Evolutionary conservation across 805 yeast genomes (phyloP).

Genomic region (Ogataea ramenticola): DNA sequence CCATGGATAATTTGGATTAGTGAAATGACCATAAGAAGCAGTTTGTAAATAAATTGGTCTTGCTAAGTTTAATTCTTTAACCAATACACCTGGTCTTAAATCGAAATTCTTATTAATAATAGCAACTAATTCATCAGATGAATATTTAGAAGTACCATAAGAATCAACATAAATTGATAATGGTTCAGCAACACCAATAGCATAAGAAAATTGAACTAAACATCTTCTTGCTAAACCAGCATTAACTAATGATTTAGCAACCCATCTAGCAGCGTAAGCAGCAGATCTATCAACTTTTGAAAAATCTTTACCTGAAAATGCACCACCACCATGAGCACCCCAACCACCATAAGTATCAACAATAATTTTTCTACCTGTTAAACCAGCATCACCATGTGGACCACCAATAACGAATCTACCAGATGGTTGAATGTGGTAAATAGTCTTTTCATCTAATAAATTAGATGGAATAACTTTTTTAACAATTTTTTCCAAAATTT

Average conservation of each 20-base stretch:
- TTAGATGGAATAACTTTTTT: slow-evolving; percentile 89
- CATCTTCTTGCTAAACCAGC: slow-evolving; percentile 97
- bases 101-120: slow-evolving; percentile 94
- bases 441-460: slow-evolving; percentile 88
- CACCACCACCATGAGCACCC: slow-evolving; percentile 99
- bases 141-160: slow-evolving; percentile 91
- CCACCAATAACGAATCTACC: slow-evolving; percentile 99
- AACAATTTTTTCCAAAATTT: slow-evolving; percentile 72
- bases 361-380: slow-evolving; percentile 98
- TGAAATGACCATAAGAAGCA: slow-evolving; percentile 99
- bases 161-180: slow-evolving; percentile 95
- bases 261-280: slow-evolving; percentile 99
- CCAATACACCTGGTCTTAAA: slow-evolving; percentile 99
- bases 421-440: slow-evolving; percentile 98
- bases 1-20: slow-evolving; percentile 98
- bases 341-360: slow-evolving; percentile 99
- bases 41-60: slow-evolving; percentile 99
- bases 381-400: slow-evolving; percentile 99
- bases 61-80: slow-evolving; percentile 92
- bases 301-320: slow-evolving; percentile 99
- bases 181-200: slow-evolving; percentile 99
- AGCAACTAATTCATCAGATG: slow-evolving; percentile 83
- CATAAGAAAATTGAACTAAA: slow-evolving; percentile 96
- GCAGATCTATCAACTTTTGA: slow-evolving; percentile 99
- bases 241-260: slow-evolving; percentile 92